phyloP scores from a whole-genome alignment of 1,284 basidiomycete genomes.

The Sporisorium graminicola region DNA sequence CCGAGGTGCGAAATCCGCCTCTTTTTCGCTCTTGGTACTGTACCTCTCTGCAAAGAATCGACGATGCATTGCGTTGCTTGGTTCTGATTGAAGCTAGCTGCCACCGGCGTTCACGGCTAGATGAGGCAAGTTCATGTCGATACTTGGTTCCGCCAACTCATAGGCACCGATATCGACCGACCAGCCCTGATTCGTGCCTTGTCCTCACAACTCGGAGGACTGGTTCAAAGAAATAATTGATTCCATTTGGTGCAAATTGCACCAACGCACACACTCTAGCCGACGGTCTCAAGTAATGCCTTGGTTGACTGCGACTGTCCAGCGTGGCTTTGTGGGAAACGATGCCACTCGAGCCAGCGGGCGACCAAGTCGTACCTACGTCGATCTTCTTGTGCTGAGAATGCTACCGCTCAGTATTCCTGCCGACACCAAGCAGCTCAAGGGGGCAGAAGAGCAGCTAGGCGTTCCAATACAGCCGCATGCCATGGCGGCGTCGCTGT shows the following conservation, averaged over 20 bases:
- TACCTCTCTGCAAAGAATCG: neutral
- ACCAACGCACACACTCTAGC: no score
- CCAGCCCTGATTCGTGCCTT: no score
- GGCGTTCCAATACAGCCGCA: neutral
- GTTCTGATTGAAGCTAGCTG: neutral
- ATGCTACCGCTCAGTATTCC: neutral
- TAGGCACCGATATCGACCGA: no score
- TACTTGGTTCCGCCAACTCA: neutral
- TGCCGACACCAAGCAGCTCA: neutral
- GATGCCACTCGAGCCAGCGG: no score
- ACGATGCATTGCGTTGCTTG: neutral
- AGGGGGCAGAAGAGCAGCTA: neutral
- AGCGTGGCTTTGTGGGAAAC: neutral
- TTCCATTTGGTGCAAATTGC: no score
- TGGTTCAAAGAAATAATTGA: no score
- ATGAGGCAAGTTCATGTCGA: no score
- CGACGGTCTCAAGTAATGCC: no score
- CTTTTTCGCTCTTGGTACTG: neutral
- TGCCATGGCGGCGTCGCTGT: neutral
- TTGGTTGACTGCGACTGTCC: neutral
- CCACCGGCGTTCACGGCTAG: neutral
- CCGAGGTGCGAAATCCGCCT: slow-evolving; percentile 16
- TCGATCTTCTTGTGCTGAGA: neutral
- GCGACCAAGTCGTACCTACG: no score
- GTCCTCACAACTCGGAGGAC: no score